Conservation (phyloP, 371 early-diverging fungal species). For the Haplosporangium sp. region DNA sequence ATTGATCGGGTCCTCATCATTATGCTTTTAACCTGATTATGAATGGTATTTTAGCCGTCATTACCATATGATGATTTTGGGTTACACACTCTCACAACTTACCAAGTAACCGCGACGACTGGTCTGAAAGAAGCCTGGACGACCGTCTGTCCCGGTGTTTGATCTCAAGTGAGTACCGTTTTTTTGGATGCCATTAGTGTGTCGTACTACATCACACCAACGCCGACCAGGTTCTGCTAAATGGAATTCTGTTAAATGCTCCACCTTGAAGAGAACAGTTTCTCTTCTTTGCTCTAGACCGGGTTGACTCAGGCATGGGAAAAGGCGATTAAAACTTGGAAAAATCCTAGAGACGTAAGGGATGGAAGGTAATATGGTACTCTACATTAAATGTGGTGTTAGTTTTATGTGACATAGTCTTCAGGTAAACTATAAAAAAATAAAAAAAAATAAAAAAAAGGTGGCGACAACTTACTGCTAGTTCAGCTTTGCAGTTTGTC, state of each 20-base stretch:
- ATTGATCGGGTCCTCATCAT: conserved; percentile 40
- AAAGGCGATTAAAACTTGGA: conserved; percentile 21
- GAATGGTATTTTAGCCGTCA: background rate
- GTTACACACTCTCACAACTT: background rate
- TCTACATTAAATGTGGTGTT: conserved; percentile 3
- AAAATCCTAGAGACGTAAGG: conserved; percentile 47
- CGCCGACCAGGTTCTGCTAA: conserved; percentile 39
- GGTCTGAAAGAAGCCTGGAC: conserved; percentile 43
- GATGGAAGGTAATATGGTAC: conserved; percentile 30
- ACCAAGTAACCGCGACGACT: conserved; percentile 46
- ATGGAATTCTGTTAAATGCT: conserved; percentile 28
- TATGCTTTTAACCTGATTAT: conserved; percentile 33
- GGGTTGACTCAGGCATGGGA: conserved; percentile 33
- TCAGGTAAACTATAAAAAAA: no score
- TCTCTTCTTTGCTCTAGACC: conserved; percentile 42
- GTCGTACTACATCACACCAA: conserved; percentile 46
- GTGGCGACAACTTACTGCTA: conserved; percentile 26
- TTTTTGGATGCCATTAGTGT: conserved; percentile 21
- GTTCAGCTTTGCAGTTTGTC: conserved; percentile 39
- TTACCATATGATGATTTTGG: background rate
- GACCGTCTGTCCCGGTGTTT: conserved; percentile 25
- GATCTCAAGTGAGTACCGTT: conserved; percentile 21
- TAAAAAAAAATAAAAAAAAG: no score
- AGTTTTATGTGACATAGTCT: background rate
- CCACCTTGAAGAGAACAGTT: conserved; percentile 32